Base-by-base conservation (phyloP, 805 yeast species). In the Candida parachauliodes region DNA sequence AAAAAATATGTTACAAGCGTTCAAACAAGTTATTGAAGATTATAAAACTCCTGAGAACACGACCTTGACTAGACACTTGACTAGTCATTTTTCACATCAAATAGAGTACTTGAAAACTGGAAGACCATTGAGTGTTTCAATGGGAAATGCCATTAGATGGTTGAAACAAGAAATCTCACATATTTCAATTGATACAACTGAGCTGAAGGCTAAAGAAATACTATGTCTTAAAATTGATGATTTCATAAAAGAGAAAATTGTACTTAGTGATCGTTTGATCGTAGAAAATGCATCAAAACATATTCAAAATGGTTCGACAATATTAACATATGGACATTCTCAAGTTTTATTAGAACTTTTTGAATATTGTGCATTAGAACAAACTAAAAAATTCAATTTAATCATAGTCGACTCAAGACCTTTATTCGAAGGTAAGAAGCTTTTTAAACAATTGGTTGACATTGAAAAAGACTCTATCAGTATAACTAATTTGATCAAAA, bases 61-160 rank as follows among this genome's bases (percentile, higher is more conserved):
- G 7, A 81, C 95, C 1, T 70, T 93, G 50, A 80, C 89, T 24
- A 80, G 98, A 66, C 86, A 89, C 60, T 72, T 93, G 52, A 88
- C 96, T 0, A 80, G 83, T 22, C 91, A 88, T 58, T 70, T 93
- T 41, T 81, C 95, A 8, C 87, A 84, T 54, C 98, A 93, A 62
- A 93, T 93, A 47, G 98, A 91, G 57, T 87, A 84, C 49, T 68
- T 93, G 49, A 91, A 87, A 51, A 79, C 87, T 8, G 89, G 96
- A 3, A 77, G 98, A 45, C 97, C 98, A 1, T 70, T 93, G 34
- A 80, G 93, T 39, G 85, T 89, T 2, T 77, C 96, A 1, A 93
- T 93, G 98, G 98, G 98, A 38, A 93, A 89, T 65, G 91, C 97
- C 2, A 93, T 93, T 48, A 78, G 98, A 51, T 89, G 97, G 96